Percentiles rank a stretch among this genome's conserved stretches.
phyloP scores from a whole-genome alignment of 805 yeast genomes.

The Brettanomyces custersianus region DNA sequence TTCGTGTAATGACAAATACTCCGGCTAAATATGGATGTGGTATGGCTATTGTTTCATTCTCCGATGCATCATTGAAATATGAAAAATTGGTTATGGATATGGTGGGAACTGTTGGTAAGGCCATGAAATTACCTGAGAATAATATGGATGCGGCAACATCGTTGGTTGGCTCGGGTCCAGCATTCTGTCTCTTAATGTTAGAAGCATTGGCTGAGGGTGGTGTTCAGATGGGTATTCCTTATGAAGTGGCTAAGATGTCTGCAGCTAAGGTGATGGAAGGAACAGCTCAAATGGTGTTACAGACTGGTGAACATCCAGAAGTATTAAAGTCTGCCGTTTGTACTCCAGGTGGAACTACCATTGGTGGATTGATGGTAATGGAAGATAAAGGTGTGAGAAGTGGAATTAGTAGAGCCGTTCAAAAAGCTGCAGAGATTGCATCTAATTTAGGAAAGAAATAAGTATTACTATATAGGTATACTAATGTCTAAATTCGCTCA shows the following conservation, averaged over 20 bases:
- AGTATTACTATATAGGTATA: slow-evolving; percentile 1
- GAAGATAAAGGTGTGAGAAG: slow-evolving; percentile 87
- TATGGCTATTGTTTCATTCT: slow-evolving; percentile 84
- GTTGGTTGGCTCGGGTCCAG: slow-evolving; percentile 94
- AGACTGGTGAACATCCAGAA: slow-evolving; percentile 82
- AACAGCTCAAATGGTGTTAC: slow-evolving; percentile 80
- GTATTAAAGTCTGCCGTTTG: slow-evolving; percentile 80
- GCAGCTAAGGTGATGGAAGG: slow-evolving; percentile 95
- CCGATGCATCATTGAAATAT: slow-evolving; percentile 36
- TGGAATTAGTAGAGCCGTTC: slow-evolving; percentile 80
- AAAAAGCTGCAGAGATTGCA: slow-evolving; percentile 86
- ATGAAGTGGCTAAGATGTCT: slow-evolving; percentile 68
- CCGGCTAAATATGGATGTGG: slow-evolving; percentile 92
- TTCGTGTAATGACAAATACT: slow-evolving; percentile 97
- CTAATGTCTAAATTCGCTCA: slow-evolving; percentile 18
- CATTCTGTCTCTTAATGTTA: slow-evolving; percentile 80
- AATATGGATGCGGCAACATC: slow-evolving; percentile 97
- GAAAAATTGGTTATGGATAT: slow-evolving; percentile 43
- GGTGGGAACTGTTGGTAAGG: slow-evolving; percentile 58
- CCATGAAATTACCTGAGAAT: slow-evolving; percentile 69
- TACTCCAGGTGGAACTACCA: slow-evolving; percentile 97
- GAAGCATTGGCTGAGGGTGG: slow-evolving; percentile 94
- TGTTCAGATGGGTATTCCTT: slow-evolving; percentile 87
- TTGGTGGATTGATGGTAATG: slow-evolving; percentile 86
- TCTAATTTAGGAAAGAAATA: slow-evolving; percentile 44